Percentiles rank a stretch among this genome's conserved stretches.
phyloP scores from a whole-genome alignment of 2,329 filamentous ascomycete genomes.

The Aspergillus sp. region DNA sequence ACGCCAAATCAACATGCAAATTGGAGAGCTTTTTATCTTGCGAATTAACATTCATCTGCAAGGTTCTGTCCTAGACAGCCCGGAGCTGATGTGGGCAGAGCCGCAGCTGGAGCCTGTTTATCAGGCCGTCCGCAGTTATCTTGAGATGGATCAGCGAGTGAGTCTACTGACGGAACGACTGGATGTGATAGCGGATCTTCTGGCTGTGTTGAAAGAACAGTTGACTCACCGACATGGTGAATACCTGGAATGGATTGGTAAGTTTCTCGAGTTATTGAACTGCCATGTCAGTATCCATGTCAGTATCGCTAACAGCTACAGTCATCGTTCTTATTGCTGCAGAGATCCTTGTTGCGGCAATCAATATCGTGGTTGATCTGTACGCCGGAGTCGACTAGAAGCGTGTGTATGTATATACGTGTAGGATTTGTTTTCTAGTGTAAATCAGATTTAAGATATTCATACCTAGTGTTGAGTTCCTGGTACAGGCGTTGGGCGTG shows the following conservation, averaged over 20 bases:
- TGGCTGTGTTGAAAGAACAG: conserved; percentile 93
- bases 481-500: no score
- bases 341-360: conserved; percentile 84
- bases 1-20: conserved; percentile 97
- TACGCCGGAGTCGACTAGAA: conserved; percentile 64
- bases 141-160: conserved; percentile 97
- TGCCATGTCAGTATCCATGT: not conserved
- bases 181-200: conserved; percentile 86
- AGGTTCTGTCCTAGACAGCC: conserved; percentile 91
- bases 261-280: conserved; percentile 26
- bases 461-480: no score
- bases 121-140: conserved; percentile 86
- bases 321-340: conserved; percentile 95
- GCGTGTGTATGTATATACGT: no score
- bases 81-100: conserved; percentile 97
- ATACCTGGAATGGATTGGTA: conserved; percentile 85
- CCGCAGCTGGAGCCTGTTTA: conserved; percentile 96
- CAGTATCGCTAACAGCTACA: conserved; percentile 29
- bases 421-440: no score
- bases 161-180: conserved; percentile 82
- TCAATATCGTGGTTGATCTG: conserved; percentile 93
- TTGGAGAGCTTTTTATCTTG: conserved; percentile 95
- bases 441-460: no score
- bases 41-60: conserved; percentile 98
- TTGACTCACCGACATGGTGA: conserved; percentile 88